Evolutionary conservation across 2,329 filamentous ascomycete species (phyloP).

Genomic region (Xylariomycetidae sp.): DNA sequence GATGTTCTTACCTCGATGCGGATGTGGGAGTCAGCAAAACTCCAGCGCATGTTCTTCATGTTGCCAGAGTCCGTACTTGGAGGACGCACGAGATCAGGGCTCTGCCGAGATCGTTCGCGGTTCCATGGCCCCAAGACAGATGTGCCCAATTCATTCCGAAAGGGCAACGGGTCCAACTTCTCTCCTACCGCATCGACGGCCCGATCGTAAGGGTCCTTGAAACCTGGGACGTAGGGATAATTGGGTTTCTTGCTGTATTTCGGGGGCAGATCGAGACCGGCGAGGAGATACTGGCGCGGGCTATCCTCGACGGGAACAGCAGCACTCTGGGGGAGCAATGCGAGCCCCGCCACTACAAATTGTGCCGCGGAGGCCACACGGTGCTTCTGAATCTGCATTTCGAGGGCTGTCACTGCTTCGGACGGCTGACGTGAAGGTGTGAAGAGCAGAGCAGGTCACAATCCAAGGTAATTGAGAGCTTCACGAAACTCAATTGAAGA

Average conservation of each 20-base stretch:
- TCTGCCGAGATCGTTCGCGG: slow-evolving; percentile 60
- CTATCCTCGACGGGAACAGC: slow-evolving; percentile 39
- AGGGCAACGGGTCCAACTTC: slow-evolving; percentile 60
- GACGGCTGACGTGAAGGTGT: too few relatives aligned
- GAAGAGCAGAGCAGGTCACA: too few relatives aligned
- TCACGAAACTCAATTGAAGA: too few relatives aligned
- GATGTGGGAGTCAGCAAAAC: slow-evolving; percentile 60
- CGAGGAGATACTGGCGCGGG: slow-evolving; percentile 49
- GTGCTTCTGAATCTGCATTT: slow-evolving; percentile 19
- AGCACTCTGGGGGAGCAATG: slow-evolving; percentile 17
- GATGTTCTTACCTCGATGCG: slow-evolving; percentile 50
- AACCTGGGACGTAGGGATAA: slow-evolving; percentile 54
- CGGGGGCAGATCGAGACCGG: slow-evolving; percentile 41
- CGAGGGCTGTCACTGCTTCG: too few relatives aligned
- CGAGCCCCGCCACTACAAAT: slow-evolving; percentile 19
- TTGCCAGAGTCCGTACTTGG: slow-evolving; percentile 69
- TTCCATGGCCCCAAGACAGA: slow-evolving; percentile 69
- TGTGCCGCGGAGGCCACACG: slow-evolving; percentile 13
- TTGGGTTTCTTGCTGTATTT: slow-evolving; percentile 36
- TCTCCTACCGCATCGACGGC: slow-evolving; percentile 58
- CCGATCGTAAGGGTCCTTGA: slow-evolving; percentile 57
- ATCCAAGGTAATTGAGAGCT: too few relatives aligned
- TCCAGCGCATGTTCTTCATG: slow-evolving; percentile 69
- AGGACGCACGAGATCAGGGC: slow-evolving; percentile 66
- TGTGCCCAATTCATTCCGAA: slow-evolving; percentile 58